Evolutionary conservation across 1,284 basidiomycete genomes (phyloP).

Genomic region (Pterulicium gracile): DNA sequence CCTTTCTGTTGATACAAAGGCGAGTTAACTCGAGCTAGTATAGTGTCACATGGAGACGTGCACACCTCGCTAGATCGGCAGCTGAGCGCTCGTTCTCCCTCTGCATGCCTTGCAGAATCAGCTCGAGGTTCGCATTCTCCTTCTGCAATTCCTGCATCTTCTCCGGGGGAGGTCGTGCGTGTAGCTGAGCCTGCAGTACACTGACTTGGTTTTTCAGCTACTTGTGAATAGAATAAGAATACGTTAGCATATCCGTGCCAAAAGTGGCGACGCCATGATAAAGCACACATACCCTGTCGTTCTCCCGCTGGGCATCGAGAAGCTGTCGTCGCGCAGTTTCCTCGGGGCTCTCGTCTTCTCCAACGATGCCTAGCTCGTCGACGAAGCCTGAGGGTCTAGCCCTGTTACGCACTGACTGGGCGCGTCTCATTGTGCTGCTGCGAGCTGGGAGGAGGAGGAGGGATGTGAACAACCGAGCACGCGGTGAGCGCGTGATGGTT

Average conservation of each 20-base stretch:
- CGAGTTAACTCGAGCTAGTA: conserved; percentile 1
- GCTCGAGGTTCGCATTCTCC: conserved; percentile 60
- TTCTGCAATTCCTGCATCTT: conserved; percentile 49
- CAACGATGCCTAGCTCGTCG: conserved; percentile 50
- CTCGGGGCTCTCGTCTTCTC: conserved; percentile 52
- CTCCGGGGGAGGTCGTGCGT: conserved; percentile 53
- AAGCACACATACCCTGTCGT: conserved; percentile 41
- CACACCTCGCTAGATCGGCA: conserved; percentile 59
- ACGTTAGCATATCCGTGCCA: not conserved
- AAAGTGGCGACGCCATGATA: not conserved
- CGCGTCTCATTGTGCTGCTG: not conserved
- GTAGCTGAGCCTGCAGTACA: conserved; percentile 49
- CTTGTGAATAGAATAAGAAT: not conserved
- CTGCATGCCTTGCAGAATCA: conserved; percentile 64
- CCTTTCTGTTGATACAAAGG: conserved; percentile 28
- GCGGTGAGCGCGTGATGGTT: not conserved
- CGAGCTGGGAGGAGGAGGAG: not conserved
- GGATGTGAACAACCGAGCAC: not conserved
- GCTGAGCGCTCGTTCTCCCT: conserved; percentile 71
- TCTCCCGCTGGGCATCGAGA: conserved; percentile 61
- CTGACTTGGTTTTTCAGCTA: conserved; percentile 53
- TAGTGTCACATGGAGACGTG: not conserved
- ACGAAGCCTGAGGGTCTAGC: conserved; percentile 9
- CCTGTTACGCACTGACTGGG: not conserved
- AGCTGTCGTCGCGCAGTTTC: conserved; percentile 51